These are phyloP conservation scores for Teratosphaeria zuluensis DNA, from an alignment of 2,329 filamentous ascomycete species.

Conservation along the genomic window DNA sequence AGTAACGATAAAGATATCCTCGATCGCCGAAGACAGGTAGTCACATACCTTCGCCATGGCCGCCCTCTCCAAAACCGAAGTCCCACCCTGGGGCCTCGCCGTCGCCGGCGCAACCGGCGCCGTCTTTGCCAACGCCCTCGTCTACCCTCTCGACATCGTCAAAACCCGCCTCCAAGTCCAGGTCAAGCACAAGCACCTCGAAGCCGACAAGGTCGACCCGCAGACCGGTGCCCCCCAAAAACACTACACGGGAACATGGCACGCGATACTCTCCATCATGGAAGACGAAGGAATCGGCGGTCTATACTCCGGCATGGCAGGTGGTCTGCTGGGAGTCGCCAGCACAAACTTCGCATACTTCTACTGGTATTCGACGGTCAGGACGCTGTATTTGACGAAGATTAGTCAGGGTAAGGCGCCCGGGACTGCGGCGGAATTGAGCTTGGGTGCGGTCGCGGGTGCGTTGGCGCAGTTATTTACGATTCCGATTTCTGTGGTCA, in stretches of 20 bases:
- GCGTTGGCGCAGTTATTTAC: slow-evolving; percentile 92
- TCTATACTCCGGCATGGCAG: slow-evolving; percentile 80
- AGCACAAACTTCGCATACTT: slow-evolving; percentile 99
- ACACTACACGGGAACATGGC: slow-evolving; percentile 79
- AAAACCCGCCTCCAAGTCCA: slow-evolving; percentile 96
- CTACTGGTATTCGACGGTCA: slow-evolving; percentile 93
- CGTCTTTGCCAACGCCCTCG: slow-evolving; percentile 85
- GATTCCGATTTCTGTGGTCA: slow-evolving; percentile 90
- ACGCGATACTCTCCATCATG: slow-evolving; percentile 78
- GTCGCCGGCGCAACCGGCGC: slow-evolving; percentile 88
- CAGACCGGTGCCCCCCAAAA: slow-evolving; percentile 31
- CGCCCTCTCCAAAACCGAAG: slow-evolving; percentile 35
- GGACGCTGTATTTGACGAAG: slow-evolving; percentile 62
- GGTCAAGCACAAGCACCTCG: slow-evolving; percentile 49
- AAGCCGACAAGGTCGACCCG: slow-evolving; percentile 29
- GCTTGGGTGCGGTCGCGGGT: slow-evolving; percentile 76
- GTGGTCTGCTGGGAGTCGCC: slow-evolving; percentile 79
- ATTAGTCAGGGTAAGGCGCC: slow-evolving; percentile 42
- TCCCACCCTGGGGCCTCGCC: slow-evolving; percentile 88
- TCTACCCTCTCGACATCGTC: slow-evolving; percentile 94
- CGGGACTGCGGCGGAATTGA: slow-evolving; percentile 71
- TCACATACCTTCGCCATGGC: slow-evolving; percentile 12
- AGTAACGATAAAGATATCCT: not conserved
- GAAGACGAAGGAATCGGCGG: slow-evolving; percentile 70
- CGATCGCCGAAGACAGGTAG: not conserved